Base-by-base conservation (phyloP, 257 asterid species). In the Anisodus tanguticus region DNA sequence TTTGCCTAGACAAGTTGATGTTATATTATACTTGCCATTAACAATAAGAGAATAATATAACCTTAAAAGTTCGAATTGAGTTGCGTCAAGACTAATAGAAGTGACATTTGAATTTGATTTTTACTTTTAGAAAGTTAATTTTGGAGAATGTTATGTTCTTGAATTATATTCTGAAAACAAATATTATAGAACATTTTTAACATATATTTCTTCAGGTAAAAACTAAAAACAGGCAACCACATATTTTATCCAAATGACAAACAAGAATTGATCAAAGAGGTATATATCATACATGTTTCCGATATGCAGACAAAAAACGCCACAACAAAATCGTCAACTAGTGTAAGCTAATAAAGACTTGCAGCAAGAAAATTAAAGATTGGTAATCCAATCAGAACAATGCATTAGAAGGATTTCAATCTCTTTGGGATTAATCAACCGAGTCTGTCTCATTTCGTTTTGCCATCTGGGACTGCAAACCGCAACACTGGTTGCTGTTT, bases 401-500 rank as follows among this genome's bases (percentile, higher is more conserved):
- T 35, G 76, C 76, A 67, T 67, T 41, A 41, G 78, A 69, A 41
- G 15, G 78, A 69, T 69, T 69, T 69, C 78, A 69, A 26, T 69
- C 31, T 15, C 31, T 3, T 39, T 17, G 62, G 12, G 79, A 49
- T 74, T 51, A 7, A 10, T 43, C 37, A 51, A 51, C 64, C 26
- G 15, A 31, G 31, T 71, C 60, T 53, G 5, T 47, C 64, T 64
- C 83, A 84, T 79, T 68, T 54, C n/a, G 51, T 12, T 78, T 62
- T 84, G 58, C 80, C 55, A 83, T 82, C 84, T 62, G 12, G 57
- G 60, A 22, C 35, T 9, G 68, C 87, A 88, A 86, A 92, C 91
- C 90, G 95, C 22, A 82, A 87, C 64, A 90, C 93, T n/a, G 94
- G 79, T 85, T 91, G 97, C 49, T 90, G 94, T 86, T 92, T 96